Conservation (phyloP, 2,329 filamentous ascomycete genomes). For the Aspergillus jensenii region DNA sequence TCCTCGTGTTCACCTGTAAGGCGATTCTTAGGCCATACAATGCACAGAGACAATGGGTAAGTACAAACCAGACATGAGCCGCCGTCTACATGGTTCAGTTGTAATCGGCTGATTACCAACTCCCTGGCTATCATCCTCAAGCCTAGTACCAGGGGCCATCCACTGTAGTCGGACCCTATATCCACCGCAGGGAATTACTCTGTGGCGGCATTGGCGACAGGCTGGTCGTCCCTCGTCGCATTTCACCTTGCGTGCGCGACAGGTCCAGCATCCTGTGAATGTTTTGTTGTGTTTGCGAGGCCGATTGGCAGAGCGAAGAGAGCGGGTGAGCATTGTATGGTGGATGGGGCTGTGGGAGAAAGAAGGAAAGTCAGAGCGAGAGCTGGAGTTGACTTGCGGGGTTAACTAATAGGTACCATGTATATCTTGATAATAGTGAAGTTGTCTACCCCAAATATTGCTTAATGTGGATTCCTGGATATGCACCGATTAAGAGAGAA, state of each 20-base stretch:
- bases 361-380: too few species aligned
- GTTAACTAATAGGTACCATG: too few species aligned
- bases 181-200: background rate
- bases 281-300: slow-evolving; percentile 19
- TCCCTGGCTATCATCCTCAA: background rate
- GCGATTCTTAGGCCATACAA: too few species aligned
- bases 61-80: background rate
- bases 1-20: too few species aligned
- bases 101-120: background rate
- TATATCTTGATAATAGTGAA: too few species aligned
- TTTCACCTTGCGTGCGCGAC: slow-evolving; percentile 22
- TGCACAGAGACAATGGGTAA: too few species aligned
- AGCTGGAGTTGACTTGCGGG: too few species aligned
- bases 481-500: too few species aligned
- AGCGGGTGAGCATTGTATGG: too few species aligned
- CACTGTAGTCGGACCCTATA: background rate
- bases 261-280: slow-evolving; percentile 28
- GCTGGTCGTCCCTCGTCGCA: slow-evolving; percentile 18
- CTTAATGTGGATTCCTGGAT: too few species aligned
- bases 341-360: too few species aligned
- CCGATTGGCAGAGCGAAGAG: background rate
- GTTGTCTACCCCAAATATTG: too few species aligned
- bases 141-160: background rate
- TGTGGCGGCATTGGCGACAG: background rate
- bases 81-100: background rate